These are phyloP conservation scores for Metschnikowia drakensbergensis DNA, from an alignment of 805 yeast genomes.

Conservation along the genomic window DNA sequence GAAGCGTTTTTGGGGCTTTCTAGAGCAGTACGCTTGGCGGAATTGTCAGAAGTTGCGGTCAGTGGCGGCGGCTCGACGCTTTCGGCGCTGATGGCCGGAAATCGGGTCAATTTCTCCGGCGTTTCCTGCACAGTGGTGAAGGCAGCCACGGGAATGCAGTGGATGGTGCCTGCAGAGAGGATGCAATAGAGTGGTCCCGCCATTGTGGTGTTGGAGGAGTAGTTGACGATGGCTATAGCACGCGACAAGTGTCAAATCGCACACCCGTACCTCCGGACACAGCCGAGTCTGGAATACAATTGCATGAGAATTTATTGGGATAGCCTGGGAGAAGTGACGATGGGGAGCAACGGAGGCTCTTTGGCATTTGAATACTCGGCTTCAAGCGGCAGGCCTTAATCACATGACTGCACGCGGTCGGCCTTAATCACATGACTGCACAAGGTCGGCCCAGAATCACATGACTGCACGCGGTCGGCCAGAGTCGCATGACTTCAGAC, in stretches of 20 bases:
- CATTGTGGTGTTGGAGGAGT: constrained; percentile 7
- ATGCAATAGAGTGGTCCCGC: constrained; percentile 25
- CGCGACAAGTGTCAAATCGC: background rate
- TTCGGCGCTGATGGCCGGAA: constrained; percentile 9
- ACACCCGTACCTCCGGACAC: constrained; percentile 4
- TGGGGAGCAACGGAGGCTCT: no score
- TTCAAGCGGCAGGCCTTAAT: no score
- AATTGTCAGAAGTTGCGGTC: background rate
- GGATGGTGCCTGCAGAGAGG: constrained; percentile 23
- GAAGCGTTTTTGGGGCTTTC: background rate
- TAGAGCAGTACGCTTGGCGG: background rate
- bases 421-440: no score
- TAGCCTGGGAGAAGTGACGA: no score
- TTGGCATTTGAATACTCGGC: no score
- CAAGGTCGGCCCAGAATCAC: no score
- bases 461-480: no score
- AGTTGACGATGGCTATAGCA: background rate
- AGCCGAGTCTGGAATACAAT: no score
- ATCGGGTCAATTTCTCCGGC: constrained; percentile 12
- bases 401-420: no score
- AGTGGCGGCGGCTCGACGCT: background rate
- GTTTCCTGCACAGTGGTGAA: constrained; percentile 11
- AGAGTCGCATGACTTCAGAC: no score
- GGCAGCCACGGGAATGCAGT: constrained; percentile 25
- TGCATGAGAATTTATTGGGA: no score